Evolutionary conservation across 805 yeast genomes (phyloP), one percentile per base, ranked within the genome.

Genomic region (Yamadazyma takamatsuzukensis): DNA sequence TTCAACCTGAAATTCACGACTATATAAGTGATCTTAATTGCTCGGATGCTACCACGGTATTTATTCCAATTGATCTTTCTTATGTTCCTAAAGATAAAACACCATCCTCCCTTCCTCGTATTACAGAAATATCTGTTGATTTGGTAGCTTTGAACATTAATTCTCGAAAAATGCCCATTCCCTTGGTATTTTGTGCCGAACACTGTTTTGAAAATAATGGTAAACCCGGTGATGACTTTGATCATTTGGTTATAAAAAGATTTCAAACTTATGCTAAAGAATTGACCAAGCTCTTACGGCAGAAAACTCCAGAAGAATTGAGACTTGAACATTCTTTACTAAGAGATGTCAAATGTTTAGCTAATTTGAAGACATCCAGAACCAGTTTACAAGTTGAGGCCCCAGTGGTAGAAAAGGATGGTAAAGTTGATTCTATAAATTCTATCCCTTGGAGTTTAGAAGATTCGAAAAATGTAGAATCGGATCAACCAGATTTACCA

Each of bases 141-240:
- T 39, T 64, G 22, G 49, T 54, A 2, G 54, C 53, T 3, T 38
- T 56, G 24, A 56, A 66, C 0, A 37, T 59, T 15, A 56, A 56
- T 37, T 53, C 66, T 2, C 56, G 54, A 33, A 41, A 43, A 14
- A 27, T 53, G 11, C 64, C 65, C 0, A 54, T 64, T 8, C 70
- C 69, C 0, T 43, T 60, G 3, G 64, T 58, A 10, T 33, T 64
- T 27, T 56, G 54, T 29, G 57, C 55, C 17, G 69, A 60, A 33
- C 54, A 59, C 54, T 29, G 58, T 5, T 64, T 61, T 43, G 53
- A 52, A 22, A 60, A 64, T 41, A 51, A 46, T 30, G 37, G 49
- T 15, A 48, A 44, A 27, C 40, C 39, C 0, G 24, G 44, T 2
- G 69, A 64, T 32, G 53, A 52, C 31, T 62, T 60, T 37, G 60